These are phyloP conservation scores for Colletotrichum cereale DNA, from an alignment of 2,329 filamentous ascomycete species.

Conservation along the genomic window DNA sequence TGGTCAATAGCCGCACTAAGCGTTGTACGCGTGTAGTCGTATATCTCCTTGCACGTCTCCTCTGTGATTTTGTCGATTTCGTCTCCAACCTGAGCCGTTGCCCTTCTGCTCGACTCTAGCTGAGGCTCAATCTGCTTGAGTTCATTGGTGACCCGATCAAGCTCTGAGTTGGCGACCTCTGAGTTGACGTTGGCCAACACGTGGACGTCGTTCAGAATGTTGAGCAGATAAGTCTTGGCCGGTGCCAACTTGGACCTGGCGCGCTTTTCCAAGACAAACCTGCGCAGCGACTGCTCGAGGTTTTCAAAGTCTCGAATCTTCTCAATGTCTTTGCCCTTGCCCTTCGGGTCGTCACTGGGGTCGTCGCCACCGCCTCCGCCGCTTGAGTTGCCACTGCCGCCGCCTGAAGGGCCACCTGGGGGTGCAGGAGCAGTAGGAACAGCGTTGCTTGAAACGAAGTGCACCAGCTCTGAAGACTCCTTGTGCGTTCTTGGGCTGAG, in stretches of 20 bases:
- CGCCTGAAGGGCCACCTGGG: constrained; percentile 66
- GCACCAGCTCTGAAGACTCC: constrained; percentile 90
- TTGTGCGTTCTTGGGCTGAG: constrained; percentile 96
- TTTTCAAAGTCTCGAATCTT: constrained; percentile 91
- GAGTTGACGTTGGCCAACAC: constrained; percentile 87
- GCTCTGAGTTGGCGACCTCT: constrained; percentile 86
- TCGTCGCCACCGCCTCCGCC: constrained; percentile 69
- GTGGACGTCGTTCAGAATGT: constrained; percentile 89
- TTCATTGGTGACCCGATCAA: constrained; percentile 85
- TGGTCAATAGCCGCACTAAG: constrained; percentile 81
- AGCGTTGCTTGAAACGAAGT: constrained; percentile 98
- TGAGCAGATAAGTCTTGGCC: constrained; percentile 93
- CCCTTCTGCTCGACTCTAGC: constrained; percentile 85
- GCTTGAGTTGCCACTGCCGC: constrained; percentile 65
- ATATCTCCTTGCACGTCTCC: constrained; percentile 85
- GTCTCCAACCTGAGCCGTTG: constrained; percentile 83
- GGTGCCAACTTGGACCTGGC: constrained; percentile 95
- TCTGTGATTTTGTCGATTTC: constrained; percentile 87
- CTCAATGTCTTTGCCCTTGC: constrained; percentile 89
- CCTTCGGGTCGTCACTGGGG: constrained; percentile 70
- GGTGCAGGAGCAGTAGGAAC: constrained; percentile 79
- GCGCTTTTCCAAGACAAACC: constrained; percentile 96
- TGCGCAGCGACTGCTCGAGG: constrained; percentile 87
- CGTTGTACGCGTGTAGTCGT: constrained; percentile 82
- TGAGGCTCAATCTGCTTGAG: constrained; percentile 86